Conservation (phyloP, 768 basidiomycete species). For the Leccinellum luteum region DNA sequence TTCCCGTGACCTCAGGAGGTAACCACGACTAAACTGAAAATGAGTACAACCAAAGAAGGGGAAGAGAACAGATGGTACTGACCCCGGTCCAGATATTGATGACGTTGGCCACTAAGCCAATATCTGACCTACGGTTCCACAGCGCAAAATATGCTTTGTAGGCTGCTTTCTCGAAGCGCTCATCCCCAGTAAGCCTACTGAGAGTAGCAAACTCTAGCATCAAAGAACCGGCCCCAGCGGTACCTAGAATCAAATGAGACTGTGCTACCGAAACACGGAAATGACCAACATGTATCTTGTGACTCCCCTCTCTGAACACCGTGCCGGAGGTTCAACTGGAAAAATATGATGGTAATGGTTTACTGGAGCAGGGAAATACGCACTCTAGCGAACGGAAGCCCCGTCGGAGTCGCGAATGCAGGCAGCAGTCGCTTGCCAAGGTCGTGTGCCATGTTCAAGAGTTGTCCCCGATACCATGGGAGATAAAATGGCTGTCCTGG, state of each 20-base stretch:
- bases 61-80: conserved; percentile 26
- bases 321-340: conserved; percentile 77
- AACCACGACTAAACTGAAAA: conserved; percentile 55
- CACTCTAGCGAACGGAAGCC: conserved; percentile 89
- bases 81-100: conserved; percentile 84
- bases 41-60: conserved; percentile 4
- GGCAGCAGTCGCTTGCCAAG: conserved; percentile 84
- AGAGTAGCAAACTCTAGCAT: conserved; percentile 94
- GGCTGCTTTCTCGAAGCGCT: conserved; percentile 86
- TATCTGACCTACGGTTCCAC: conserved; percentile 87
- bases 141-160: conserved; percentile 88
- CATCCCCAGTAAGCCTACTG: conserved; percentile 86
- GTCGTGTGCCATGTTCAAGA: conserved; percentile 79
- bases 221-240: conserved; percentile 90
- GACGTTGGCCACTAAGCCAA: conserved; percentile 86
- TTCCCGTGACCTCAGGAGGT: conserved; percentile 69
- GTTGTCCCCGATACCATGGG: conserved; percentile 82
- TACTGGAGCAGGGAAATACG: conserved; percentile 4
- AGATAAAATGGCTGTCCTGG: conserved; percentile 66
- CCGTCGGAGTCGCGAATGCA: conserved; percentile 89
- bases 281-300: conserved; percentile 74
- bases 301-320: conserved; percentile 78
- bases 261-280: not conserved
- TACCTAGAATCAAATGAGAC: conserved; percentile 47
- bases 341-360: conserved; percentile 1